Evolutionary conservation across 129 eudicot species (phyloP), one percentile per base, ranked within the genome.

Genomic region (Flaveria sonorensis): DNA sequence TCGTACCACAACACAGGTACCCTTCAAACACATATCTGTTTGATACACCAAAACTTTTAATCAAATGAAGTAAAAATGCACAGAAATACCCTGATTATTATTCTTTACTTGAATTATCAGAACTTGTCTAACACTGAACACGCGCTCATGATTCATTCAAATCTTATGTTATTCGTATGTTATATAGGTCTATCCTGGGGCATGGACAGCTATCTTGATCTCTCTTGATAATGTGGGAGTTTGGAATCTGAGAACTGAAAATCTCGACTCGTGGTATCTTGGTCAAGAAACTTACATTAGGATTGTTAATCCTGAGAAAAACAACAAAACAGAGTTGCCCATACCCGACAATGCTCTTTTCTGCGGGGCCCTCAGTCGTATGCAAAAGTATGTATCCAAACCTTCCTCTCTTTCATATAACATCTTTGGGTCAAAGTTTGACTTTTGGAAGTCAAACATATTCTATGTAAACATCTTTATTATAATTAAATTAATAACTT

Each of bases 191-290:
- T 80, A 74, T 74, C 84, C 84, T 14, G 80, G 84, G 15, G 84
- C 84, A 59, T 80, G 84, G 84, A 80, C 84, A 7, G 62, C 84
- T 4, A 70, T 80, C 36, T 67, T 80, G 84, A 80, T 80, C 30
- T 86, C 80, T 64, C 87, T 86, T 19, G 86, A 82, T 60, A 82
- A 82, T 24, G 86, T 79, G 9, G 89, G 89, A 10, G 81, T 81
- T 36, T 86, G 87, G 89, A 86, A 86, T 66, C 48, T 86, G 66
- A 86, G 89, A 82, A 79, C 89, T 15, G 87, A 82, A 50, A 86
- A 86, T 73, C 89, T 86, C 23, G 87, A 86, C 78, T 79, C 87
- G 18, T 86, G 89, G 89, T 86, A 86, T 60, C 82, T 82, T 65
- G 89, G 87, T 77, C 89, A 82, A 82, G 89, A 86, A 76, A 86